These are phyloP conservation scores for Melanomma pulvis-pyrius DNA, from an alignment of 495 filamentous ascomycete genomes.

Conservation along the genomic window DNA sequence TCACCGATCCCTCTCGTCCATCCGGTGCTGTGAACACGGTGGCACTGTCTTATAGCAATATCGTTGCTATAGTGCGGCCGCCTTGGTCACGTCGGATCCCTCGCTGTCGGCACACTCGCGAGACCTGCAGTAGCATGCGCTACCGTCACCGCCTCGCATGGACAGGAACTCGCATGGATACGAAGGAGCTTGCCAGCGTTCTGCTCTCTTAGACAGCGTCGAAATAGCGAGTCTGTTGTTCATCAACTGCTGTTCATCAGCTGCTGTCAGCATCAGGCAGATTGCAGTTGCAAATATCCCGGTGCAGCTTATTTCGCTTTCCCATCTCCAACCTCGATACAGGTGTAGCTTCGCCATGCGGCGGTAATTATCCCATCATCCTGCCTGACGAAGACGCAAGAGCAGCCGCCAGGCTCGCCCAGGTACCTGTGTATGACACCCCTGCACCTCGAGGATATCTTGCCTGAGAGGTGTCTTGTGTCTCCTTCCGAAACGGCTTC, in stretches of 20 bases:
- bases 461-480: conserved; percentile 2
- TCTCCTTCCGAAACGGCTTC: conserved; percentile 5
- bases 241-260: too few relatives aligned
- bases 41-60: neutral
- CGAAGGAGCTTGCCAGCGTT: neutral
- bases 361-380: conserved; percentile 12
- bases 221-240: too few relatives aligned
- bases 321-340: neutral
- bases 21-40: neutral
- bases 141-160: conserved; percentile 2
- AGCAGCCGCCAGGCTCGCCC: neutral
- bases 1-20: neutral
- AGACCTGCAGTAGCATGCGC: conserved; percentile 17
- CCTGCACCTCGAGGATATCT: neutral
- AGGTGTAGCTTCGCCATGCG: neutral
- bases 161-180: too few relatives aligned
- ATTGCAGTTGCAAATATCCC: neutral
- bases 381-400: neutral
- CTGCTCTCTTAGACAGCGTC: neutral
- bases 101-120: conserved; percentile 3
- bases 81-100: neutral
- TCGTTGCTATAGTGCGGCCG: conserved; percentile 16
- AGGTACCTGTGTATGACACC: neutral
- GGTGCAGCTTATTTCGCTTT: neutral
- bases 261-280: too few relatives aligned